A percentile compares a stretch with the other conserved stretches of the same genome.
phyloP scores from a whole-genome alignment of 2,329 filamentous ascomycete genomes.

The Talaromyces sp. region DNA sequence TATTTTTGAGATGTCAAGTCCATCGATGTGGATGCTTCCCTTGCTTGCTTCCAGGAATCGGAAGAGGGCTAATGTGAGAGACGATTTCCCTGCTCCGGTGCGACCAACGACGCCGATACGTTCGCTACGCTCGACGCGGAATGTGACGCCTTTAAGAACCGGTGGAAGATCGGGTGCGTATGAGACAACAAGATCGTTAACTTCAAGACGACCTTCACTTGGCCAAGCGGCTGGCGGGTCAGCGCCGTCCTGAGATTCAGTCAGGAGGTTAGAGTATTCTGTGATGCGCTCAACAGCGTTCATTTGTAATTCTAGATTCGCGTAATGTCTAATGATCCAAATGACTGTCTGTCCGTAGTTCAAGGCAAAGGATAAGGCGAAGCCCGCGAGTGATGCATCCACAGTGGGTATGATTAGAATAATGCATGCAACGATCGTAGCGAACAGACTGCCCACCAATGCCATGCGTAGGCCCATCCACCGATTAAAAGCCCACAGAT shows the following conservation, averaged over 20 bases:
- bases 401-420: constrained; percentile 59
- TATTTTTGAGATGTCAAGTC: constrained; percentile 67
- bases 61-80: constrained; percentile 69
- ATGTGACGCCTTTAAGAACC: constrained; percentile 64
- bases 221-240: constrained; percentile 69
- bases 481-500: constrained; percentile 67
- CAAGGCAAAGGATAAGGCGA: constrained; percentile 68
- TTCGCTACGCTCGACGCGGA: constrained; percentile 62
- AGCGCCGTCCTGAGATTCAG: constrained; percentile 58
- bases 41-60: constrained; percentile 66
- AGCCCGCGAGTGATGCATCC: constrained; percentile 66
- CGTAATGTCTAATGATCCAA: constrained; percentile 63
- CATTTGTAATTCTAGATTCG: constrained; percentile 70
- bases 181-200: constrained; percentile 64
- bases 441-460: constrained; percentile 63
- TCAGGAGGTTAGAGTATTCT: constrained; percentile 66
- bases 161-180: constrained; percentile 68
- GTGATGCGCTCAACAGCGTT: constrained; percentile 71
- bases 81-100: constrained; percentile 73
- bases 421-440: constrained; percentile 58
- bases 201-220: constrained; percentile 64
- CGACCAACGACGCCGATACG: constrained; percentile 71
- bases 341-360: constrained; percentile 62
- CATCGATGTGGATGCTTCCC: constrained; percentile 66
- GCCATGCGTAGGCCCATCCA: constrained; percentile 73